A percentile compares a stretch with the other conserved stretches of the same genome.
Conservation (phyloP, 257 asterid species). For the Fraxinus cuspidata region DNA sequence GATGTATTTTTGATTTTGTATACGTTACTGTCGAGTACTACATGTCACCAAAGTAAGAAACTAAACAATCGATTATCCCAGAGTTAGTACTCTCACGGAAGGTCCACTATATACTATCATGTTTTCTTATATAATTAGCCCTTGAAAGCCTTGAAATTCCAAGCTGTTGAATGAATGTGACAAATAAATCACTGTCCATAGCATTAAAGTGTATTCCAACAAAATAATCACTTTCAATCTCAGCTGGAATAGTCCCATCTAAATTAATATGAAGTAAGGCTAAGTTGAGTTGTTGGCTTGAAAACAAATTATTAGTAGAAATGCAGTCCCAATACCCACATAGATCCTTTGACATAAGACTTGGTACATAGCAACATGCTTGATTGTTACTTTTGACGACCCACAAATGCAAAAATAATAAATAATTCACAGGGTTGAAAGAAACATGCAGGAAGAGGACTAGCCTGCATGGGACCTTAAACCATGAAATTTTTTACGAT, state of each 20-base stretch:
- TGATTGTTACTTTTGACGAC: constrained; percentile 33
- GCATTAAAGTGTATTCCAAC: constrained; percentile 27
- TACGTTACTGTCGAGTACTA: neutral
- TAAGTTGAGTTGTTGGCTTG: neutral
- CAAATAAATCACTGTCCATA: neutral
- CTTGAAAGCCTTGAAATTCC: neutral
- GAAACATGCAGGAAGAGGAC: constrained; percentile 32
- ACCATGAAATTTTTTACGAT: neutral
- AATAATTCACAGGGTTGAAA: constrained; percentile 24
- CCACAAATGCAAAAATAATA: constrained; percentile 24
- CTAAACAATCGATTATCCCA: neutral
- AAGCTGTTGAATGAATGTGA: constrained; percentile 3
- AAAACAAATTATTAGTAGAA: too few relatives aligned
- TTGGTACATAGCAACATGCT: constrained; percentile 32
- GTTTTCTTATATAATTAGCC: neutral
- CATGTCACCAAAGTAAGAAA: neutral
- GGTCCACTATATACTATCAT: too few relatives aligned
- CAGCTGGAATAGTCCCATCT: constrained; percentile 44
- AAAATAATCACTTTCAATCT: constrained; percentile 38
- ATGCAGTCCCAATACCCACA: constrained; percentile 5
- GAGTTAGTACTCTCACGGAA: too few relatives aligned
- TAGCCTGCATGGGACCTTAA: constrained; percentile 37
- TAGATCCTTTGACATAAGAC: constrained; percentile 25
- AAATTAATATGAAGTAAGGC: constrained; percentile 10
- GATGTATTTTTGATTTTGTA: neutral